These are phyloP conservation scores for Fusarium hainanense DNA, from an alignment of 2,329 filamentous ascomycete genomes.

Conservation along the genomic window DNA sequence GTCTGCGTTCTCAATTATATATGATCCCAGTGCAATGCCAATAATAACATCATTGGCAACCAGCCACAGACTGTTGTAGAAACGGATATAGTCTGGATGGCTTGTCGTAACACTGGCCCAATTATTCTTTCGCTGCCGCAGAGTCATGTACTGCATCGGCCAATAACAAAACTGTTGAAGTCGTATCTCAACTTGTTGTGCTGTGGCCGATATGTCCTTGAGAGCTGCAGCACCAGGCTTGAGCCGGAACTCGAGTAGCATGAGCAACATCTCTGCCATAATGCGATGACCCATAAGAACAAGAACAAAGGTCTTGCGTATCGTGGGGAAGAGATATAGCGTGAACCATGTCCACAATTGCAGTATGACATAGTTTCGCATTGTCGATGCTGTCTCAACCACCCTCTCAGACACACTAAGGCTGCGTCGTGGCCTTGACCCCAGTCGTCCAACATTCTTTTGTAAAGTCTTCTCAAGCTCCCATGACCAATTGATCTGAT, in stretches of 20 bases:
- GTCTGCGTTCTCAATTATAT: constrained; percentile 93
- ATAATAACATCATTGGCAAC: constrained; percentile 99
- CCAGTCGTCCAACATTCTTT: constrained; percentile 88
- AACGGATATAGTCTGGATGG: constrained; percentile 97
- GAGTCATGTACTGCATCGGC: constrained; percentile 94
- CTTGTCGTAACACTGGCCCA: constrained; percentile 97
- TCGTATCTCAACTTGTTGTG: constrained; percentile 96
- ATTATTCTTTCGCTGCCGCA: constrained; percentile 88
- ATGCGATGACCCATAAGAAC: constrained; percentile 83
- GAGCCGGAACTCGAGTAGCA: constrained; percentile 85
- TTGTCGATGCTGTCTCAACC: constrained; percentile 89
- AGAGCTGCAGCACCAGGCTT: constrained; percentile 83
- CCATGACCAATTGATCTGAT: constrained; percentile 95
- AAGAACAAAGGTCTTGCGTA: constrained; percentile 79
- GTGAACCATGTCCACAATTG: constrained; percentile 77
- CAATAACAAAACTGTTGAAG: constrained; percentile 99
- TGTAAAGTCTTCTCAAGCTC: constrained; percentile 88
- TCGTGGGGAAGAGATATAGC: constrained; percentile 80
- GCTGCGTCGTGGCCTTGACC: constrained; percentile 81
- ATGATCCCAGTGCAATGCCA: constrained; percentile 93
- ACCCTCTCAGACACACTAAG: constrained; percentile 95
- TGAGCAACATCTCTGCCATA: constrained; percentile 81
- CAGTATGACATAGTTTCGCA: constrained; percentile 79
- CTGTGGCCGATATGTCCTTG: constrained; percentile 95
- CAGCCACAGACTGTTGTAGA: constrained; percentile 98